Percentiles rank a stretch among this genome's conserved stretches.
phyloP scores from a whole-genome alignment of 345 rosid genomes.

The Adansonia digitata region DNA sequence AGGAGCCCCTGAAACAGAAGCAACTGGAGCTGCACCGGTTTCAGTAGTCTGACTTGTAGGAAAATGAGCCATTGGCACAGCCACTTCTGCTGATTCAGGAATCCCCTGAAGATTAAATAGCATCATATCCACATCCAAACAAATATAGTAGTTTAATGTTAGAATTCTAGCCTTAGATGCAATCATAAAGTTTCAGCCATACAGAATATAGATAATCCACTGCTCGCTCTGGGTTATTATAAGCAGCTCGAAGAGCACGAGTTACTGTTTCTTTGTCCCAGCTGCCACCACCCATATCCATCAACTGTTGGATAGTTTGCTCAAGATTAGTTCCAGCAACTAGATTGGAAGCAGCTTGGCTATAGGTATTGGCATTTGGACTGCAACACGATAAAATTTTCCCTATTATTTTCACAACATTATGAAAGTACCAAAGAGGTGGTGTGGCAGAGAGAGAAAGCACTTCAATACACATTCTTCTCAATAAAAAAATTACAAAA shows the following conservation, averaged over 20 bases:
- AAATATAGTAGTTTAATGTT: neutral
- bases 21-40: slow-evolving; percentile 40
- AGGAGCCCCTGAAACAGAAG: slow-evolving; percentile 69
- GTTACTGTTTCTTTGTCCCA: slow-evolving; percentile 95
- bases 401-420: neutral
- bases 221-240: slow-evolving; percentile 96
- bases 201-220: slow-evolving; percentile 96
- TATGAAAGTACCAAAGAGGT: neutral
- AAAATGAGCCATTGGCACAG: slow-evolving; percentile 53
- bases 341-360: slow-evolving; percentile 85
- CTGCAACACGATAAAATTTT: slow-evolving; percentile 33
- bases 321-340: slow-evolving; percentile 70
- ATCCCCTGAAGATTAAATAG: slow-evolving; percentile 59
- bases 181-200: slow-evolving; percentile 19
- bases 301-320: slow-evolving; percentile 69
- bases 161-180: neutral
- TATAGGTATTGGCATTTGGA: slow-evolving; percentile 53
- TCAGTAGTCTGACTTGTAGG: slow-evolving; percentile 52
- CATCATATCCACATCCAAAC: slow-evolving; percentile 17
- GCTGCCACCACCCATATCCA: slow-evolving; percentile 95
- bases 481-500: neutral
- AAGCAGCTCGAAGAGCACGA: slow-evolving; percentile 94
- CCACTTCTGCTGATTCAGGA: slow-evolving; percentile 77
- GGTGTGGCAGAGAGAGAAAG: neutral
- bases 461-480: neutral